Evolutionary conservation across 129 eudicot genomes (phyloP), one percentile per base, ranked within the genome.

Genomic region (Lactuca saligna): DNA sequence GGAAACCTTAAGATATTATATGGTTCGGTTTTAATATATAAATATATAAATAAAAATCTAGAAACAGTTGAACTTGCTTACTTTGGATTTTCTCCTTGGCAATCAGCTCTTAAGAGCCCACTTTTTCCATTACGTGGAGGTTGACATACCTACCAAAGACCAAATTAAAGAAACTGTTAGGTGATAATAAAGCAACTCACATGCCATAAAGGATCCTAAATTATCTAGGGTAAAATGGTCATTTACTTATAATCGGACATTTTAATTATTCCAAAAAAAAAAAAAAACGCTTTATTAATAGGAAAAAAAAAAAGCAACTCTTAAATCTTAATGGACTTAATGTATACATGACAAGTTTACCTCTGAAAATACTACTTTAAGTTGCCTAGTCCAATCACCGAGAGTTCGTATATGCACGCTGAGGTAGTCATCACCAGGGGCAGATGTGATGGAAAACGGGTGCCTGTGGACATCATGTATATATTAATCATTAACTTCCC

Each of bases 361-460:
- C 88, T 91, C 83, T 11, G 89, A 83, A 81, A 91, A 87, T 54
- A 83, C 88, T 16, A 73, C 81, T 63, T 81, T 82, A 38, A 91
- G 86, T 75, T 88, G 94, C 38, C 85, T 70, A 12, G 93, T 91
- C 97, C 97, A 91, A 74, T 91, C 97, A 49, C 97, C 97, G n/a
- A 86, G 85, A 32, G 88, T 84, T 58, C 96, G 82, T n/a, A 91
- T 88, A 57, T 91, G 97, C 39, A 91, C 90, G 54, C 97, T 91
- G 16, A 91, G 59, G 79, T 88, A 78, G 75, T 91, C 94, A 76
- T 91, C 94, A 57, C 82, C 82, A 0, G 97, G 97, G 48, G 93
- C 88, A 42, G 97, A 91, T 29, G 97, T 91, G 60, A 91, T 83
- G 41, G 97, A 91, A 78, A 91, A 88, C 11, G 97, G 97, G 73